Evolutionary conservation across 805 yeast genomes (phyloP), one percentile per base, ranked within the genome.

Genomic region (Gaillardinia entomophila): DNA sequence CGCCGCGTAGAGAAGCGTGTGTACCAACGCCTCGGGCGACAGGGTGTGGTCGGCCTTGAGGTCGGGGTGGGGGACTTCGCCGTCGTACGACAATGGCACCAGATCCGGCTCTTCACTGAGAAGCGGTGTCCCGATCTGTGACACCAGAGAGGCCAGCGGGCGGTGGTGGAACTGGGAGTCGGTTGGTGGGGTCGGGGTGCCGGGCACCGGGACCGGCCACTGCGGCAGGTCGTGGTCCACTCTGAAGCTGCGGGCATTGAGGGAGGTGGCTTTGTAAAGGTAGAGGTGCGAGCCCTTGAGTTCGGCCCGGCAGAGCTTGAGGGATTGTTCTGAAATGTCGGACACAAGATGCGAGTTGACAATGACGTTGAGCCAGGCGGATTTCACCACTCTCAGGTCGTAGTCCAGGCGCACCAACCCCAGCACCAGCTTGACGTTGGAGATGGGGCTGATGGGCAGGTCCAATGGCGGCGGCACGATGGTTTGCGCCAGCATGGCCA

Each of bases 11-110:
- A 87, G 52, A 16, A 85, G 62, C 3, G 83, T 73, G 57, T 89
- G 97, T 35, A 89, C 75, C 24, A 88, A 66, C 28, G 88, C 73
- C 53, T 88, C 96, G 8, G 75, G 48, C 0, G 85, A 52, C 6
- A 67, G 41, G 22, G 25, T 31, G 28, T 12, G 38, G 46, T 80
- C 85, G 36, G 75, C 52, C 16, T 42, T 36, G 20, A 66, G 51
- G 13, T 52, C 55, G 1, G 72, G 72, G 38, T 66, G 70, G 3
- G 67, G 63, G 4, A 50, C 28, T 3, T 31, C 28, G 4, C 58
- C 45, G 28, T 45, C 45, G 30, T 38, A 48, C 41, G 51, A 55
- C 3, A 61, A 43, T 29, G 62, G 46, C 14, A 7, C 4, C n/a
- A 10, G 11, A 11, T 6, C 22, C 20, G 29, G 20, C n/a, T n/a